phyloP scores from a whole-genome alignment of 768 basidiomycete species.

The Suillus lakei region DNA sequence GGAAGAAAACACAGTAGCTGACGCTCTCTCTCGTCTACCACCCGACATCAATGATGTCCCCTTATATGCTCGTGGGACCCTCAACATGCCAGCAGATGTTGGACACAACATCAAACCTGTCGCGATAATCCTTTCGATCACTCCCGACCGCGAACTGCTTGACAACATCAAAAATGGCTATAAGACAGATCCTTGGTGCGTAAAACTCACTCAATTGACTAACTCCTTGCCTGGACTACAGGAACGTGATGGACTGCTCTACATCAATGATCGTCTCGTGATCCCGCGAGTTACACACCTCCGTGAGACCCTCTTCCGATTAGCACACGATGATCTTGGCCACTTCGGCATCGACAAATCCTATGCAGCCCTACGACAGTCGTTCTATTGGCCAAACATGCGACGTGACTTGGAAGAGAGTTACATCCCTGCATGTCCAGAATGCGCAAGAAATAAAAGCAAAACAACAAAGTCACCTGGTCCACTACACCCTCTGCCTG shows the following conservation, averaged over 20 bases:
- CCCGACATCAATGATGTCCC: not conserved
- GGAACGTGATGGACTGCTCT: slow-evolving; percentile 11
- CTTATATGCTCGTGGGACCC: not conserved
- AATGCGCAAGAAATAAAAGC: slow-evolving; percentile 31
- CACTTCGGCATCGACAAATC: slow-evolving; percentile 23
- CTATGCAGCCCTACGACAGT: not conserved
- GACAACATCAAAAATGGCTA: slow-evolving; percentile 8
- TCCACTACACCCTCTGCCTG: slow-evolving; percentile 22
- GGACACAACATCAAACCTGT: not conserved
- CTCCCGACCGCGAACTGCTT: not conserved
- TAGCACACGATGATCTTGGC: slow-evolving; percentile 19
- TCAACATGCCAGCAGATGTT: not conserved
- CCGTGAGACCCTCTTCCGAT: slow-evolving; percentile 12
- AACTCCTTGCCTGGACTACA: not conserved
- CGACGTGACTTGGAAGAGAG: slow-evolving; percentile 18
- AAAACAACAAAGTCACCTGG: slow-evolving; percentile 18
- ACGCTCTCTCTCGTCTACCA: slow-evolving; percentile 29
- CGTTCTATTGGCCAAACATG: slow-evolving; percentile 36
- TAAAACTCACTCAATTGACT: not conserved
- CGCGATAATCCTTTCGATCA: not conserved
- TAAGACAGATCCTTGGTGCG: slow-evolving; percentile 1
- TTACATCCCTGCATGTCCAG: slow-evolving; percentile 26
- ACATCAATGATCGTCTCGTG: no score
- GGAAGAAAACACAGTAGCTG: slow-evolving; percentile 30
- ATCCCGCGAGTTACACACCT: not conserved